Conservation (phyloP, 805 yeast genomes). For the Starmera pachycereana region DNA sequence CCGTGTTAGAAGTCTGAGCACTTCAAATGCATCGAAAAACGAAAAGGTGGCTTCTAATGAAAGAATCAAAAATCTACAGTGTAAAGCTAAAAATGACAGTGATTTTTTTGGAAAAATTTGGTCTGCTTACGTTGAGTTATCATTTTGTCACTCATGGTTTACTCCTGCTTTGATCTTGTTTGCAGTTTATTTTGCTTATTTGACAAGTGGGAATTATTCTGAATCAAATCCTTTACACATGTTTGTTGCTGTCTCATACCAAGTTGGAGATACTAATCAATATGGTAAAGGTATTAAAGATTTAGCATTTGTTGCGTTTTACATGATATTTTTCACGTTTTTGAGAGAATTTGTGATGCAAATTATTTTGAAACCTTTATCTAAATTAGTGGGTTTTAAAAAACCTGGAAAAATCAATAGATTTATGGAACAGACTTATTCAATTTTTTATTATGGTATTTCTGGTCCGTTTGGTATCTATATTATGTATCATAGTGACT, state of each 20-base stretch:
- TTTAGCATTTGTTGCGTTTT: constrained; percentile 64
- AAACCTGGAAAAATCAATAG: constrained; percentile 49
- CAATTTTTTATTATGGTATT: constrained; percentile 68
- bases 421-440: constrained; percentile 89
- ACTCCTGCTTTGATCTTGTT: constrained; percentile 45
- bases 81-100: constrained; percentile 29
- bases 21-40: constrained; percentile 43
- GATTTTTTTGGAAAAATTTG: constrained; percentile 47
- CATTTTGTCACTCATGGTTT: constrained; percentile 59
- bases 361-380: constrained; percentile 62
- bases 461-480: constrained; percentile 83
- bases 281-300: constrained; percentile 89
- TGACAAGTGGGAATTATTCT: constrained; percentile 47
- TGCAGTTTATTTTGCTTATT: constrained; percentile 31
- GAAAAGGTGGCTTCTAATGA: constrained; percentile 29
- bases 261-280: constrained; percentile 46
- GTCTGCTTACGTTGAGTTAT: constrained; percentile 48
- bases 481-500: constrained; percentile 73
- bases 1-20: constrained; percentile 53
- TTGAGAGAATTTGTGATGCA: constrained; percentile 89
- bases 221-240: constrained; percentile 49
- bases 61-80: constrained; percentile 24
- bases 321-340: constrained; percentile 84
- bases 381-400: constrained; percentile 39
- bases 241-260: constrained; percentile 59